phyloP scores from a whole-genome alignment of 768 basidiomycete species.

The Hygrocybe punicea region DNA sequence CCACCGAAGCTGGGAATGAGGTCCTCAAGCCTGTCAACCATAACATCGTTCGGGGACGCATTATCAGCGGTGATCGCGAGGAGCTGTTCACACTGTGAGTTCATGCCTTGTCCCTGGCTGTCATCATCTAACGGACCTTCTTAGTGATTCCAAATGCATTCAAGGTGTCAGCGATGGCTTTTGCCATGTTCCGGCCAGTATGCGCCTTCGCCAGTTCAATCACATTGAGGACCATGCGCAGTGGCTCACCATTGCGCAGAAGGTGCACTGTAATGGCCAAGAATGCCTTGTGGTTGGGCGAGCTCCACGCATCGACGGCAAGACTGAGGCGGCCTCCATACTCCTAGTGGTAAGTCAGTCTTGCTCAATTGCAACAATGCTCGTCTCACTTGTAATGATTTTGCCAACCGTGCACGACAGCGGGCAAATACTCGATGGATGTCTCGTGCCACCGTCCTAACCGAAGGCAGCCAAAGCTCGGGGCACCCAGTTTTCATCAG shows the following conservation, averaged over 20 bases:
- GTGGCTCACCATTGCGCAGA: constrained; percentile 26
- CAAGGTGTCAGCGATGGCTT: constrained; percentile 31
- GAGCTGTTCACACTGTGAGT: no score
- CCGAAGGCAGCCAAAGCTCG: constrained; percentile 22
- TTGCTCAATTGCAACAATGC: neutral
- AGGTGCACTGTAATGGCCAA: constrained; percentile 6
- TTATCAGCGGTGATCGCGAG: constrained; percentile 35
- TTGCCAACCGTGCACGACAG: constrained; percentile 22
- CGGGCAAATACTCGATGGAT: neutral
- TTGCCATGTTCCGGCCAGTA: constrained; percentile 32
- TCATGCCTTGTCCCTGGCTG: neutral
- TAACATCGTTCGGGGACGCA: constrained; percentile 33
- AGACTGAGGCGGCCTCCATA: constrained; percentile 30
- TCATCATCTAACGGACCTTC: constrained; percentile 24
- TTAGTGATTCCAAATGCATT: constrained; percentile 33
- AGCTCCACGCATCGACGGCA: constrained; percentile 13
- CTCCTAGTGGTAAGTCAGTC: constrained; percentile 17
- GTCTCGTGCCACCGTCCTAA: constrained; percentile 31
- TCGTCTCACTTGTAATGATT: constrained; percentile 23
- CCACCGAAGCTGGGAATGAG: constrained; percentile 22
- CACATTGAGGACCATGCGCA: constrained; percentile 34
- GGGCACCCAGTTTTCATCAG: constrained; percentile 38
- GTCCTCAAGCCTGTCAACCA: constrained; percentile 27
- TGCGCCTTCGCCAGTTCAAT: constrained; percentile 38
- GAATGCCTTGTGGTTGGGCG: constrained; percentile 9